phyloP scores from a whole-genome alignment of 495 filamentous ascomycete species.

The Choiromyces venosus region DNA sequence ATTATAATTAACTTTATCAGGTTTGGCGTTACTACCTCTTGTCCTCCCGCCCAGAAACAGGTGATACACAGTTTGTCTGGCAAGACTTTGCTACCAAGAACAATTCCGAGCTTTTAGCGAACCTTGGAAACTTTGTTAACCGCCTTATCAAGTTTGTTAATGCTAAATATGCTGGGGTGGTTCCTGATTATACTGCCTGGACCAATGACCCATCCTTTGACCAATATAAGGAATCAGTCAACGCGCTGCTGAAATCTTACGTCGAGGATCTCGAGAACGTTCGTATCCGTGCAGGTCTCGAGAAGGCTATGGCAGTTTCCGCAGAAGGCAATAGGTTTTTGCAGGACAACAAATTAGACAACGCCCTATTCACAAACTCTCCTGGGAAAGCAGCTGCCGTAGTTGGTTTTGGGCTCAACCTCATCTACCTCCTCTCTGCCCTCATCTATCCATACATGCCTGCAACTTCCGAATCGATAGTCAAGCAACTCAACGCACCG shows the following conservation, averaged over 20 bases:
- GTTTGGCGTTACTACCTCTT: constrained; percentile 94
- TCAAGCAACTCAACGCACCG: constrained; percentile 62
- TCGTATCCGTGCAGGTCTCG: constrained; percentile 67
- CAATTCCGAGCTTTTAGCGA: constrained; percentile 85
- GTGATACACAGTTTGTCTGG: constrained; percentile 89
- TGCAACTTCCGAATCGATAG: constrained; percentile 66
- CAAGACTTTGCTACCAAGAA: constrained; percentile 74
- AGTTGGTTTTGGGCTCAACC: constrained; percentile 73
- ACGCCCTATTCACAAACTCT: constrained; percentile 64
- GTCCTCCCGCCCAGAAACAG: constrained; percentile 78
- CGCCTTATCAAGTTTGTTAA: constrained; percentile 87
- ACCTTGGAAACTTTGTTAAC: constrained; percentile 91
- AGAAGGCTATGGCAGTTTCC: constrained; percentile 65
- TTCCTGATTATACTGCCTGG: constrained; percentile 60
- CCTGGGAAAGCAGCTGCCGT: constrained; percentile 70
- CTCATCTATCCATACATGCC: constrained; percentile 81
- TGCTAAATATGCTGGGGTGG: constrained; percentile 61
- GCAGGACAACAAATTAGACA: constrained; percentile 76
- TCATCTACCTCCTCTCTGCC: constrained; percentile 71
- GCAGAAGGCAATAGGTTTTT: constrained; percentile 73
- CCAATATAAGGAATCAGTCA: constrained; percentile 60
- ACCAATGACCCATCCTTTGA: constrained; percentile 48
- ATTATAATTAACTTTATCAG: constrained; percentile 40
- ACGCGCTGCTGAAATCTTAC: constrained; percentile 61
- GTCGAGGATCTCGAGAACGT: constrained; percentile 66